phyloP scores from a whole-genome alignment of 371 early-diverging fungal genomes.

The Basidiobolus meristosporus region DNA sequence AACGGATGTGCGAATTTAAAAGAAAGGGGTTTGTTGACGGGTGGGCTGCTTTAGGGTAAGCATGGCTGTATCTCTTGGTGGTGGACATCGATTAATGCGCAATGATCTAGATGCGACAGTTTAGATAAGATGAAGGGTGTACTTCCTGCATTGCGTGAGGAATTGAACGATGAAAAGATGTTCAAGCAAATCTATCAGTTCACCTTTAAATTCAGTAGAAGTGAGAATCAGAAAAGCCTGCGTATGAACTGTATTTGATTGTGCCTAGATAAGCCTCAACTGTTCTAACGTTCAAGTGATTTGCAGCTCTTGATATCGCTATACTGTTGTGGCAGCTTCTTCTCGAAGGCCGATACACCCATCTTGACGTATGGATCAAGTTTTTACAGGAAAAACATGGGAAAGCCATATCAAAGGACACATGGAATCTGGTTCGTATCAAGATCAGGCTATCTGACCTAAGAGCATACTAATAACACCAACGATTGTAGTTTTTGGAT shows the following conservation, averaged over 20 bases:
- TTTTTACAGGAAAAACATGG: constrained; percentile 53
- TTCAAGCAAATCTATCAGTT: constrained; percentile 61
- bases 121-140: constrained; percentile 36
- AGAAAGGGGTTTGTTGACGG: constrained; percentile 38
- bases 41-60: constrained; percentile 36
- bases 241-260: constrained; percentile 14
- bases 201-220: constrained; percentile 48
- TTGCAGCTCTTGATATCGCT: constrained; percentile 49
- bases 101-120: constrained; percentile 26
- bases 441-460: background rate
- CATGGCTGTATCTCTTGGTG: background rate
- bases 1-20: constrained; percentile 60
- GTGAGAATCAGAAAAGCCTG: constrained; percentile 54
- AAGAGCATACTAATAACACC: background rate
- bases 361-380: constrained; percentile 48
- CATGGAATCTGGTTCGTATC: constrained; percentile 53
- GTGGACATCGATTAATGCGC: background rate
- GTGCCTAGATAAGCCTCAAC: background rate
- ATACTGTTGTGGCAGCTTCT: constrained; percentile 55
- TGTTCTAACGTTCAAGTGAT: constrained; percentile 1
- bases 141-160: constrained; percentile 20
- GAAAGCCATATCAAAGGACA: constrained; percentile 65
- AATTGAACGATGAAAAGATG: constrained; percentile 22
- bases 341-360: constrained; percentile 26
- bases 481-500: constrained; percentile 40